These are phyloP conservation scores for Fonsecaea erecta DNA, from an alignment of 2,329 filamentous ascomycete genomes.

Conservation along the genomic window DNA sequence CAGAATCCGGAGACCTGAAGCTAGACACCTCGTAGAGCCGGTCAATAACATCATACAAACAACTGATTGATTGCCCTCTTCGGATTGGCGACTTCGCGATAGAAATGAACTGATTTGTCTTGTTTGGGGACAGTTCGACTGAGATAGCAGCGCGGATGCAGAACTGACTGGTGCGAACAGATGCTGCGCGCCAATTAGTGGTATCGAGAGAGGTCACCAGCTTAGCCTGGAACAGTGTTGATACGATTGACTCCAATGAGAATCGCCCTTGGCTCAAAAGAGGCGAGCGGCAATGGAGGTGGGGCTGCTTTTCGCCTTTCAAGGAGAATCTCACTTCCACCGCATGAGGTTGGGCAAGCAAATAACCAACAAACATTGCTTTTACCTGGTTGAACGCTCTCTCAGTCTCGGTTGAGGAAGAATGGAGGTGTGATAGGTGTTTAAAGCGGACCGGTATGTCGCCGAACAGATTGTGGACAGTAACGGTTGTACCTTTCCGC, in stretches of 20 bases:
- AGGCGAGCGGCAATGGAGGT: constrained; percentile 9
- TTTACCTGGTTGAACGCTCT: constrained; percentile 71
- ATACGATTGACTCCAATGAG: constrained; percentile 15
- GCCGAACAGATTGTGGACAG: constrained; percentile 81
- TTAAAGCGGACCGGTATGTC: constrained; percentile 90
- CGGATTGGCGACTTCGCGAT: constrained; percentile 72
- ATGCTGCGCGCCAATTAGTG: constrained; percentile 70
- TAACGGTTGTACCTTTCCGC: constrained; percentile 74
- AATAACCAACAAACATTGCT: constrained; percentile 62
- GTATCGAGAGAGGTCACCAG: constrained; percentile 45
- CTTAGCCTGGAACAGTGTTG: constrained; percentile 27
- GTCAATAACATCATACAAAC: constrained; percentile 80
- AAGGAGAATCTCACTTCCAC: constrained; percentile 16
- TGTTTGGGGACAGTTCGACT: constrained; percentile 68
- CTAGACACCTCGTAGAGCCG: constrained; percentile 73
- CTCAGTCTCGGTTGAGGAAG: constrained; percentile 58
- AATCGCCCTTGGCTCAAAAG: background rate
- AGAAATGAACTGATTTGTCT: constrained; percentile 78
- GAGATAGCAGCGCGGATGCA: constrained; percentile 74
- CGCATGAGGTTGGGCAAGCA: constrained; percentile 69
- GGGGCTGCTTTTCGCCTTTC: constrained; percentile 4
- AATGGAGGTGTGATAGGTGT: constrained; percentile 65
- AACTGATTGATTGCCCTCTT: constrained; percentile 61
- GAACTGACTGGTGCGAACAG: constrained; percentile 66
- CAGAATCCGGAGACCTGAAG: constrained; percentile 69